Evolutionary conservation across 1,284 basidiomycete genomes (phyloP), one percentile per base, ranked within the genome.

Genomic region (Gomphus bonarii): DNA sequence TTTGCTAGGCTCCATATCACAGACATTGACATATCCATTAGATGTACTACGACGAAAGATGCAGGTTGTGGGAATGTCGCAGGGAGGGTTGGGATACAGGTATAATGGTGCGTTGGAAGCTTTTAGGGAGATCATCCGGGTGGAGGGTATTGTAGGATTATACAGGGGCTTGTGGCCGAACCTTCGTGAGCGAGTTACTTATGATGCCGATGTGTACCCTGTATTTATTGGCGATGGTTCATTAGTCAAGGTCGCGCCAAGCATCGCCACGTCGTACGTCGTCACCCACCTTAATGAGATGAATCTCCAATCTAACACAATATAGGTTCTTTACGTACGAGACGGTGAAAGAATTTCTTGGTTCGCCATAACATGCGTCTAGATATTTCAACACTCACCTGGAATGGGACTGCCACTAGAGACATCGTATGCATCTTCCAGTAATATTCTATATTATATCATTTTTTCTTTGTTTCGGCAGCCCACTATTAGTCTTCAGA

Each of bases 1-100:
- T 28, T 16, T 20, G 52, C 20, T 66, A 82, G 87, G 88, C 25
- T 81, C 85, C 20, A 87, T 97, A 63, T 92, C 90, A 31, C 91
- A 98, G 69, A 92, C 93, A 36, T 72, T 97, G 64, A 98, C 95
- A 7, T 97, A 97, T 68, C 95, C 95, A 0, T 89, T 97, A 65
- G 95, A 99, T 68, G 92, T 98, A 1, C 71, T 98, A 55, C 78
- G 95, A 44, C 77, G 95, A 52, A 93, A 97, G 72, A 94, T 99
- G 88, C 95, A 99, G 69, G 91, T 95, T 57, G 83, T 85, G 1
- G 95, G 95, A 1, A 87, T 97, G 85, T 72, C 78, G 60, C 75
- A 76, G 43, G 76, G 79, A 57, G 72, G 78, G 59, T 65, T 85
- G 59, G 78, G 80, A 44, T 71, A 81, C 61, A 80, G 81, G 65